Base-by-base conservation (phyloP, 1,139 yeast species). In the Yamadazyma friedrichii region DNA sequence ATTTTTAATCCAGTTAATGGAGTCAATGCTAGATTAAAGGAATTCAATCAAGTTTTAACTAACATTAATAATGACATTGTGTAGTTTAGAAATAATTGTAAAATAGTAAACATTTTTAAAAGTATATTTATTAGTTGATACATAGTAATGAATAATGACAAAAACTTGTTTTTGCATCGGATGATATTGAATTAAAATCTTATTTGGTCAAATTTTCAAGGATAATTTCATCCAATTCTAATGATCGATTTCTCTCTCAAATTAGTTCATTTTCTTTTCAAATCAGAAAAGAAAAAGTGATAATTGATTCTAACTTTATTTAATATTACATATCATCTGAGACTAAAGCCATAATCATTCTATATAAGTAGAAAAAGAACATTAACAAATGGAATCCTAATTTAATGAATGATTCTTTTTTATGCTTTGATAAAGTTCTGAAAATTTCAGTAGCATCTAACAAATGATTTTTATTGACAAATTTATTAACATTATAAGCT, bases 361-460 rank as follows among this genome's bases (percentile, higher is more conserved):
- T 84, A 76, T 91, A 93, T 59, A 93, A 78, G 77, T 89, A 91
- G 76, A 80, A 89, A 84, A 93, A 93, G 79, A 93, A 93, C 84
- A 91, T 76, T 58, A 89, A 70, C 55, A 93, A 74, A 63, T 89
- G 94, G 80, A 88, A 88, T 10, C 95, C 97, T 57, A 93, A 78
- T 67, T 93, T 93, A 64, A 86, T 67, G 61, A 91, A 91, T 42
- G 91, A 78, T 68, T 89, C 98, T 65, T 84, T 86, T 80, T 94
- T 93, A 70, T 93, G 96, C 59, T 84, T 87, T 53, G 88, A 80
- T 59, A 94, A 76, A 38, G 98, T 91, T 72, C 98, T 83, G 71
- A 93, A 93, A 58, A 93, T 94, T 69, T 93, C 98, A 37, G 99
- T 93, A 45, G 98, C 98, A 66, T 93, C 99, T 64, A 94, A 79